Conservation (phyloP, 257 asterid genomes). For the Solanum medicagineum region DNA sequence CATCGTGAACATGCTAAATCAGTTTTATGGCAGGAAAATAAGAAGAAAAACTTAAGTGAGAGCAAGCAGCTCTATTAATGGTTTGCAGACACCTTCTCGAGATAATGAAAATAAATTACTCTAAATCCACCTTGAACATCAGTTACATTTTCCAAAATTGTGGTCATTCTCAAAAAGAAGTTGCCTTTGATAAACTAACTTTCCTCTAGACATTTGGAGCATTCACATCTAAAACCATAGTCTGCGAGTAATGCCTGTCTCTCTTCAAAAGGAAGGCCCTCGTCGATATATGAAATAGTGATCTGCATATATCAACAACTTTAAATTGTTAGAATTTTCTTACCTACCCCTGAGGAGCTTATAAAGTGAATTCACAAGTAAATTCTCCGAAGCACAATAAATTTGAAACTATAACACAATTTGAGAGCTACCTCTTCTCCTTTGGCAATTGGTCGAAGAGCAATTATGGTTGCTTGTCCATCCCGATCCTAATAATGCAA, state of each 20-base stretch:
- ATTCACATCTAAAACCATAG: slow-evolving; percentile 73
- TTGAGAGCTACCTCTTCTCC: slow-evolving; percentile 61
- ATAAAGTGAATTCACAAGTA: not conserved
- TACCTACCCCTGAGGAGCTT: not conserved
- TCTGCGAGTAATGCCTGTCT: slow-evolving; percentile 68
- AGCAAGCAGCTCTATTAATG: not conserved
- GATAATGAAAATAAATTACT: not conserved
- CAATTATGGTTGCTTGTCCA: slow-evolving; percentile 70
- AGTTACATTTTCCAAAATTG: not conserved
- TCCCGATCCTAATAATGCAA: slow-evolving; percentile 52
- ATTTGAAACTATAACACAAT: not conserved
- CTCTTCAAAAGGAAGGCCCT: slow-evolving; percentile 63
- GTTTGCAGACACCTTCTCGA: not conserved
- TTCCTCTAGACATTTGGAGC: slow-evolving; percentile 62
- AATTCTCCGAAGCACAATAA: not conserved
- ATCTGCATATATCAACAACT: slow-evolving; percentile 28
- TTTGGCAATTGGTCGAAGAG: slow-evolving; percentile 43
- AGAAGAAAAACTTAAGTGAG: not conserved
- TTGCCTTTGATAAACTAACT: not conserved
- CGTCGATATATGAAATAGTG: slow-evolving; percentile 84
- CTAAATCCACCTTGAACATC: not conserved
- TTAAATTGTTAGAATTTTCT: not conserved
- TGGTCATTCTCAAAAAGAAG: not conserved
- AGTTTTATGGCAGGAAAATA: not conserved
- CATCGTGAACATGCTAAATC: not conserved